These are phyloP conservation scores for Fragilariopsis cylindrus DNA, from an alignment of 108 stramenopile genomes.

Conservation along the genomic window DNA sequence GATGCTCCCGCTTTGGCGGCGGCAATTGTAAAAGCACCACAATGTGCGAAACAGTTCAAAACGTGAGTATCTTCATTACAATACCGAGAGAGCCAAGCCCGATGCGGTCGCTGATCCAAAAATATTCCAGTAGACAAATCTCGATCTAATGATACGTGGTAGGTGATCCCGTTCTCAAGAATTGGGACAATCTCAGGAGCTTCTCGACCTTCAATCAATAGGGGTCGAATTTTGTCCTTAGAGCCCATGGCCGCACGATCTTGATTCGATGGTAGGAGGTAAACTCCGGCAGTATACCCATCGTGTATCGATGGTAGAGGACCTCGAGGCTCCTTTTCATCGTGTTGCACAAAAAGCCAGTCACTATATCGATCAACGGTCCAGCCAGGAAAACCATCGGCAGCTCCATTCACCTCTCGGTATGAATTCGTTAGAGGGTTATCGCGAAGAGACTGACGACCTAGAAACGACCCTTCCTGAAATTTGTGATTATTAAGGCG, in stretches of 20 bases:
- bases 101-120: slow-evolving; percentile 74
- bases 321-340: slow-evolving; percentile 58
- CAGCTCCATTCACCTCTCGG: slow-evolving; percentile 81
- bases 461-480: slow-evolving; percentile 65
- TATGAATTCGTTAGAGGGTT: slow-evolving; percentile 69
- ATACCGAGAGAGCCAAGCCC: slow-evolving; percentile 68
- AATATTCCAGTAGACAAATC: slow-evolving; percentile 86
- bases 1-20: slow-evolving; percentile 79
- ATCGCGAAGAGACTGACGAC: slow-evolving; percentile 47
- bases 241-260: slow-evolving; percentile 69
- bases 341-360: slow-evolving; percentile 78
- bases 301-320: slow-evolving; percentile 84
- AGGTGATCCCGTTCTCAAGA: slow-evolving; percentile 72
- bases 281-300: slow-evolving; percentile 76
- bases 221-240: slow-evolving; percentile 43
- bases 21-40: slow-evolving; percentile 80
- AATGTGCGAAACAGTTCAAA: slow-evolving; percentile 84
- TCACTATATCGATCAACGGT: slow-evolving; percentile 78
- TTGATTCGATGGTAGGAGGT: slow-evolving; percentile 60
- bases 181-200: slow-evolving; percentile 65
- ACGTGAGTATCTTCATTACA: slow-evolving; percentile 68
- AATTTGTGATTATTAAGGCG: slow-evolving; percentile 58
- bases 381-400: slow-evolving; percentile 87
- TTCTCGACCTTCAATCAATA: slow-evolving; percentile 66
- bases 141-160: slow-evolving; percentile 65